These are phyloP conservation scores for Circinella minor DNA, from an alignment of 371 early-diverging fungal species.

Conservation along the genomic window DNA sequence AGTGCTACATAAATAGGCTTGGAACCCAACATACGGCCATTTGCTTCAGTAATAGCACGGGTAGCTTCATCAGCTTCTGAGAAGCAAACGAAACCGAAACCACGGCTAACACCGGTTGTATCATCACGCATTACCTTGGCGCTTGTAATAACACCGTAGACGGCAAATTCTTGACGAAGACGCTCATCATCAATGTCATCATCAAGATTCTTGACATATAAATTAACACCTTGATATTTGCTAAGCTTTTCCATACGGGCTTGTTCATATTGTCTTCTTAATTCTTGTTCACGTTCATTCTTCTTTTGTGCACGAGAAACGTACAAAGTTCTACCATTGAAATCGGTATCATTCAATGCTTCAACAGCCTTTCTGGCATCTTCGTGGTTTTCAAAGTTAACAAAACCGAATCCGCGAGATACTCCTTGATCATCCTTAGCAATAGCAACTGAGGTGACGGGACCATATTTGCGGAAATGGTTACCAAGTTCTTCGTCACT, in stretches of 20 bases:
- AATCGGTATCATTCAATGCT: conserved; percentile 80
- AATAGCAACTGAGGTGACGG: conserved; percentile 72
- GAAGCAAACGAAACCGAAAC: conserved; percentile 83
- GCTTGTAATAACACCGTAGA: conserved; percentile 86
- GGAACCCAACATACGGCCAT: conserved; percentile 77
- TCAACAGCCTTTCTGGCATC: conserved; percentile 84
- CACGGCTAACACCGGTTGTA: conserved; percentile 58
- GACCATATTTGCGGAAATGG: conserved; percentile 79
- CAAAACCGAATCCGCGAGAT: conserved; percentile 87
- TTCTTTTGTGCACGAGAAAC: conserved; percentile 96
- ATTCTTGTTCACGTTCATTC: conserved; percentile 89
- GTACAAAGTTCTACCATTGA: conserved; percentile 80
- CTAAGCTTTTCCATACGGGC: conserved; percentile 81
- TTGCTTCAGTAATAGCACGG: conserved; percentile 81
- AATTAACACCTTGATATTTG: conserved; percentile 92
- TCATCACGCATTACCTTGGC: conserved; percentile 93
- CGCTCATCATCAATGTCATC: conserved; percentile 85
- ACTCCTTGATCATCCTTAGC: conserved; percentile 69
- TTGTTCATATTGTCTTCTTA: conserved; percentile 83
- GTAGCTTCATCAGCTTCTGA: conserved; percentile 78
- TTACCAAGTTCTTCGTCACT: conserved; percentile 72
- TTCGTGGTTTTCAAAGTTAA: conserved; percentile 88
- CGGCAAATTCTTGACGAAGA: conserved; percentile 86
- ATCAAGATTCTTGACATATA: conserved; percentile 93
- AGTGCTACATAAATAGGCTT: conserved; percentile 94